Base-by-base conservation (phyloP, 768 basidiomycete species). In the Naematelia aurantialba region DNA sequence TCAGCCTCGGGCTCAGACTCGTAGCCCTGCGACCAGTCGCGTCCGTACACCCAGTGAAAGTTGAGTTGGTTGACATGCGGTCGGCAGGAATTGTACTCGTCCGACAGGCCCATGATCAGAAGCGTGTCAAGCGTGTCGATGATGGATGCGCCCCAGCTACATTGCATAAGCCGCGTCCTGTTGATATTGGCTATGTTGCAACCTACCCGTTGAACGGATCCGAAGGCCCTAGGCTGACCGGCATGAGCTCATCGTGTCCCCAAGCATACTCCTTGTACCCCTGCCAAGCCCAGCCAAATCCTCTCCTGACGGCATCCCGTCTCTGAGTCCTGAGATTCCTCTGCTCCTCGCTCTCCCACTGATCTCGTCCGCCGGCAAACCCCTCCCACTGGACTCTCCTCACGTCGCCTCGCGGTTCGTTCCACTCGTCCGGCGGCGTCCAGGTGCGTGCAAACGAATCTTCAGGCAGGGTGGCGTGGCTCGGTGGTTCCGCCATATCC, bases 161-260 rank as follows among this genome's bases (percentile, higher is more conserved):
- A 8, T 8, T 39, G 34, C 17, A 13, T 1, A 31, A 19, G 52
- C 25, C 24, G n/a, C 47, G 31, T 19, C 34, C 34, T 39, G 8
- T 26, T 3, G 14, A 31, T 14, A 14, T 19, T 17, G 47, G 19
- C 14, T 24, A 54, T 25, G 24, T 19, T 5, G 29, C 5, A 31
- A 63, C 71, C 42, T 45, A 73, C 71, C 59, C 59, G 60, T 76
- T 75, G 60, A 77, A 77, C 2, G 76, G 74, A 65, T 77, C 61
- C 3, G 70, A 69, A 2, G 66, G 56, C 3, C 46, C 56, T 27
- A 61, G 51, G 5, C 70, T 65, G 13, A 75, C 66, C 2, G 76
- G 76, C 55, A 52, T 60, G 26, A 77, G 57, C 53, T 77, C 76
- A 52, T 77, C 76, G 56, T 75, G 72, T 19, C 75, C 74, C 76